A percentile compares a stretch with the other conserved stretches of the same genome.
Evolutionary conservation across 805 yeast species (phyloP).

Genomic region (Candida taoyuanica): DNA sequence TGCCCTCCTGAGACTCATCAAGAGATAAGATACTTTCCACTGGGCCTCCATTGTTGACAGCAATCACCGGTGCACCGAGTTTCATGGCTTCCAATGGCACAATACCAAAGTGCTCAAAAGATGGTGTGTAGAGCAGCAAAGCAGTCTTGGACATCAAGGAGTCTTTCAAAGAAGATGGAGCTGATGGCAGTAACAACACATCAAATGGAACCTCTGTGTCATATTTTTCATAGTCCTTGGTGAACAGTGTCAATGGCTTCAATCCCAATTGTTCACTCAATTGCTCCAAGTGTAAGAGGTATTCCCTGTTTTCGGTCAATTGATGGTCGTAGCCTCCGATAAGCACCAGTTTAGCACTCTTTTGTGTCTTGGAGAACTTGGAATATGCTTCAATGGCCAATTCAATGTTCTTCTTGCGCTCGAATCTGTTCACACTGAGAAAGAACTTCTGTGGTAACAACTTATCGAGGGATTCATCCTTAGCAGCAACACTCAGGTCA

Average conservation of each 20-base stretch:
- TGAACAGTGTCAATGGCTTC: constrained; percentile 38
- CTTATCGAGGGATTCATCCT: no score
- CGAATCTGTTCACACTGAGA: constrained; percentile 84
- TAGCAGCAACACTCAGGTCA: constrained; percentile 36
- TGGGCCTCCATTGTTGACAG: constrained; percentile 91
- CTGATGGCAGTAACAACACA: constrained; percentile 77
- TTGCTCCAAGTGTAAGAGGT: constrained; percentile 54
- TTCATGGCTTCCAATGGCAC: constrained; percentile 97
- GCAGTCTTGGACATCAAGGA: constrained; percentile 52
- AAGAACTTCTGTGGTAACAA: no score
- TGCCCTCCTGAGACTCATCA: constrained; percentile 36
- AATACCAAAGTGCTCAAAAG: constrained; percentile 92
- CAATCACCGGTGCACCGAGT: constrained; percentile 75
- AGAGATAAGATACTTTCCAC: constrained; percentile 56
- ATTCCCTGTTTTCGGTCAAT: constrained; percentile 70
- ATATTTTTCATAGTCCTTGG: constrained; percentile 25
- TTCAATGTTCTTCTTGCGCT: constrained; percentile 74
- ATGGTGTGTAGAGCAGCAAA: constrained; percentile 80
- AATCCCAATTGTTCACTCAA: constrained; percentile 45
- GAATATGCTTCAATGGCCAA: constrained; percentile 73
- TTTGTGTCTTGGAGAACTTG: constrained; percentile 28
- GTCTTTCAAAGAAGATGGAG: constrained; percentile 61
- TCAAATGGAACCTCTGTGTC: constrained; percentile 27
- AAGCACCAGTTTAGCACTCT: constrained; percentile 48
- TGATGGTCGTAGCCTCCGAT: constrained; percentile 91